Percentiles rank a stretch among this genome's conserved stretches.
phyloP scores from a whole-genome alignment of 2,329 filamentous ascomycete species.

The Fonsecaea erecta region DNA sequence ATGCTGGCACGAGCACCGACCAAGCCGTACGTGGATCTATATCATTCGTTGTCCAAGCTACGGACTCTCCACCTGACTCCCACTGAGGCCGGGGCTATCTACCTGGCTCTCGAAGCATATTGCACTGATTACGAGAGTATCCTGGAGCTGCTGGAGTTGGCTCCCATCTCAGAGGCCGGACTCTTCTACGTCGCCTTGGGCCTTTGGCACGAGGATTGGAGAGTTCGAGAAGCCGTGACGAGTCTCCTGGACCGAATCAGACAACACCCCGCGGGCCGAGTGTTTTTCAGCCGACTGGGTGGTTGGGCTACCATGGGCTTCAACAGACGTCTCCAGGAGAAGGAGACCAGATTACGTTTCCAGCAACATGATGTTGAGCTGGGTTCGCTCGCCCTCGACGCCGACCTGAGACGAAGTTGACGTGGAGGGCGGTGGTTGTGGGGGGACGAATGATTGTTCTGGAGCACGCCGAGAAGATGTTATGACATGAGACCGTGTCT shows the following conservation, averaged over 20 bases:
- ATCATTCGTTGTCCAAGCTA: constrained; percentile 90
- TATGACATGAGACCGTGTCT: background rate
- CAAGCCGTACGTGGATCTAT: constrained; percentile 77
- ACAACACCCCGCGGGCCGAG: constrained; percentile 85
- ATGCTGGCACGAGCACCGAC: constrained; percentile 57
- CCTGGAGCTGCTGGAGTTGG: constrained; percentile 78
- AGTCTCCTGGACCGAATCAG: constrained; percentile 81
- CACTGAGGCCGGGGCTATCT: constrained; percentile 79
- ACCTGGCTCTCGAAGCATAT: constrained; percentile 75
- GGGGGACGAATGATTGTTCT: background rate
- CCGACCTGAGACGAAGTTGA: constrained; percentile 23
- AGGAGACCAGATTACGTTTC: constrained; percentile 40
- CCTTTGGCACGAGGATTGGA: constrained; percentile 83
- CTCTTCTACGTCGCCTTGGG: constrained; percentile 91
- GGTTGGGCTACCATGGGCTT: constrained; percentile 88
- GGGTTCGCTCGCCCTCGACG: constrained; percentile 13
- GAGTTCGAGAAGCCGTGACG: constrained; percentile 76
- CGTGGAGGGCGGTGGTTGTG: background rate
- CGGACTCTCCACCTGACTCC: constrained; percentile 79
- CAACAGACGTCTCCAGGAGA: constrained; percentile 73
- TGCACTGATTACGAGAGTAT: constrained; percentile 84
- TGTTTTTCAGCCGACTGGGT: constrained; percentile 88
- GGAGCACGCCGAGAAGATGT: background rate
- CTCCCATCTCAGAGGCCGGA: constrained; percentile 83
- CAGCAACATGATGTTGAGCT: constrained; percentile 26